Evolutionary conservation across 176 grass and related monocot species (phyloP), one percentile per base, ranked within the genome.

Genomic region (Bromus sterilis): DNA sequence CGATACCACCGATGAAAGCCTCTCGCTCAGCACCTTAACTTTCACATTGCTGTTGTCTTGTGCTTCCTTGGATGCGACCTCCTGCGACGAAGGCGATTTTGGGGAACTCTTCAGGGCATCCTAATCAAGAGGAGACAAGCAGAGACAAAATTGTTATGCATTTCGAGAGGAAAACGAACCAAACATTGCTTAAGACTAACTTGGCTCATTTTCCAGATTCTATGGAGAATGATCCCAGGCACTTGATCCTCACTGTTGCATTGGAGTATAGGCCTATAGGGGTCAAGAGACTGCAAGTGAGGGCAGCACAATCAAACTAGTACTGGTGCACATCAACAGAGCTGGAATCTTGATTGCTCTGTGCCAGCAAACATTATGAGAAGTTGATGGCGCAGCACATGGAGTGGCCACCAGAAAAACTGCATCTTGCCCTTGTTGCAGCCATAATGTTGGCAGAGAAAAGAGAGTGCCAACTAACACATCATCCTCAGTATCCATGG

Each of bases 21-120:
- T 99, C 86, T 92, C 93, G 59, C 78, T 93, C 82, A 96, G 72
- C 31, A 71, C 78, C 84, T 93, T 88, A 37, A 92, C 79, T 23
- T 85, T 90, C 23, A 92, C 85, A 86, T 84, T 86, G 71, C 64
- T 75, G n/a, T 82, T 63, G 37, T 78, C 66, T 33, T 80, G 67
- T 6, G 53, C n/a, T 86, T 84, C 89, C 78, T 93, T 93, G 1
- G 74, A 82, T 21, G 70, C 36, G 57, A 90, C 73, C 63, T 95
- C 91, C 1, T 88, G 92, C 4, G 86, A 89, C 71, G 86, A 75
- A 37, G 75, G 37, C 28, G 87, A 91, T 29, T 87, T 89, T 7
- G 83, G 86, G 35, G 85, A 93, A 80, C 67, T 78, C 87, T 55
- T 97, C 33, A 83, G 15, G 18, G 80, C 81, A 64, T 94, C 95